These are phyloP conservation scores for Lentinula novae-zelandiae DNA, from an alignment of 1,284 basidiomycete species.

Conservation along the genomic window DNA sequence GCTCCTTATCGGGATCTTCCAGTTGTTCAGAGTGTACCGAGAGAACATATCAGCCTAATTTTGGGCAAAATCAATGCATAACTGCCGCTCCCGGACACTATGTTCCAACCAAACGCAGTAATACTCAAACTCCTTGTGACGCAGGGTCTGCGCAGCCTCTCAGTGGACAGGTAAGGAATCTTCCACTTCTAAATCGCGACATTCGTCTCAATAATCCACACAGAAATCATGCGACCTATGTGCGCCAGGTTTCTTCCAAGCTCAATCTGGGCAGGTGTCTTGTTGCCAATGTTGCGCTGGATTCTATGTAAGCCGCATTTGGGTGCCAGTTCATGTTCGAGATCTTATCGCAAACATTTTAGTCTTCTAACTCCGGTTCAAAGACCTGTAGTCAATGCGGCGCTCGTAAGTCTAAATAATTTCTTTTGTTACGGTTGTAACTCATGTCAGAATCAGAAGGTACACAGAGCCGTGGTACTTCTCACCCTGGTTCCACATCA, in stretches of 20 bases:
- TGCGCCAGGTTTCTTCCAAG: not conserved
- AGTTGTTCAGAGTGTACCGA: not conserved
- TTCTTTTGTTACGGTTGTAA: not conserved
- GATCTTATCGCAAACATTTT: not conserved
- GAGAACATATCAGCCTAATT: not conserved
- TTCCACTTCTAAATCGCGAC: no score
- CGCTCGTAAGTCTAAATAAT: not conserved
- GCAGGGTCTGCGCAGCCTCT: not conserved
- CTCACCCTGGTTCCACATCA: not conserved
- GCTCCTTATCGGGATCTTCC: not conserved
- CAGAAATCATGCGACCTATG: not conserved
- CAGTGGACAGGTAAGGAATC: not conserved
- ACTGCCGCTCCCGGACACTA: not conserved
- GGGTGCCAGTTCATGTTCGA: no score
- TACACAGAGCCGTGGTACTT: not conserved
- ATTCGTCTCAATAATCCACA: not conserved
- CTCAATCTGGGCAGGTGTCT: not conserved
- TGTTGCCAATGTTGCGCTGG: not conserved
- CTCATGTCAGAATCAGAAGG: not conserved
- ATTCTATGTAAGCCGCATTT: not conserved
- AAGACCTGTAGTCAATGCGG: not conserved
- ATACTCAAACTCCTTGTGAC: not conserved
- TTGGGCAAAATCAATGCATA: not conserved
- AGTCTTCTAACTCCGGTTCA: not conserved
- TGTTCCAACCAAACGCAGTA: not conserved